A percentile compares a stretch with the other conserved stretches of the same genome.
These are phyloP conservation scores for Handroanthus guayacan DNA, from an alignment of 257 asterid genomes.

Conservation along the genomic window DNA sequence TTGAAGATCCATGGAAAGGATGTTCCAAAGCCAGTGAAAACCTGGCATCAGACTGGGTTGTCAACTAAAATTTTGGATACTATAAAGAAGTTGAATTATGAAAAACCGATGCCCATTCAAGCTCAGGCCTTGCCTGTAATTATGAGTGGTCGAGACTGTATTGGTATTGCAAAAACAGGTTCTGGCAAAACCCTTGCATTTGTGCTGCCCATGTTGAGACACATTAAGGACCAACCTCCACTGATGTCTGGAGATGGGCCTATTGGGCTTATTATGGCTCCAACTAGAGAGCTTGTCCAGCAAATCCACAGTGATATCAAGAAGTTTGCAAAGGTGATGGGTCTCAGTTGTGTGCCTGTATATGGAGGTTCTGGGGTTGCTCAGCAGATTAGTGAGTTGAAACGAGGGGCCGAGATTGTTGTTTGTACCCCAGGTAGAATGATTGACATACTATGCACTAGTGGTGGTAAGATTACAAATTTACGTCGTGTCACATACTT, in stretches of 20 bases:
- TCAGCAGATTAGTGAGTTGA: slow-evolving; percentile 88
- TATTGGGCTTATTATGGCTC: slow-evolving; percentile 91
- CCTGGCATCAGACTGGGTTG: slow-evolving; percentile 93
- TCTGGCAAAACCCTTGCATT: slow-evolving; percentile 93
- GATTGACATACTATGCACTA: slow-evolving; percentile 92
- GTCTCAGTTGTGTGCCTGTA: slow-evolving; percentile 83
- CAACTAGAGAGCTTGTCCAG: slow-evolving; percentile 94
- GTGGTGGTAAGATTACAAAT: slow-evolving; percentile 88
- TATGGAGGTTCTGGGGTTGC: slow-evolving; percentile 98
- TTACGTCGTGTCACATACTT: slow-evolving; percentile 88
- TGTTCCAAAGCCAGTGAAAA: slow-evolving; percentile 82
- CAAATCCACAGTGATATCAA: slow-evolving; percentile 83
- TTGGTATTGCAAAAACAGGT: slow-evolving; percentile 92
- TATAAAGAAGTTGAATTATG: slow-evolving; percentile 73
- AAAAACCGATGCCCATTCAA: slow-evolving; percentile 87
- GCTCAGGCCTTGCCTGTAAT: slow-evolving; percentile 91
- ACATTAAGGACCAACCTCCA: slow-evolving; percentile 88
- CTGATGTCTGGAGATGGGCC: slow-evolving; percentile 91
- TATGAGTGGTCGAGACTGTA: slow-evolving; percentile 96
- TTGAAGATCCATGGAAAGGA: slow-evolving; percentile 90
- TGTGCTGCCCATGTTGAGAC: slow-evolving; percentile 93
- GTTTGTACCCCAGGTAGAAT: slow-evolving; percentile 96
- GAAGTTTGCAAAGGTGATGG: slow-evolving; percentile 76
- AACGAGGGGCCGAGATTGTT: slow-evolving; percentile 90
- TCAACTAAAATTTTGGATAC: slow-evolving; percentile 80